Evolutionary conservation across 2,329 filamentous ascomycete species (phyloP).

Genomic region (Fusarium tanahbumbuense): DNA sequence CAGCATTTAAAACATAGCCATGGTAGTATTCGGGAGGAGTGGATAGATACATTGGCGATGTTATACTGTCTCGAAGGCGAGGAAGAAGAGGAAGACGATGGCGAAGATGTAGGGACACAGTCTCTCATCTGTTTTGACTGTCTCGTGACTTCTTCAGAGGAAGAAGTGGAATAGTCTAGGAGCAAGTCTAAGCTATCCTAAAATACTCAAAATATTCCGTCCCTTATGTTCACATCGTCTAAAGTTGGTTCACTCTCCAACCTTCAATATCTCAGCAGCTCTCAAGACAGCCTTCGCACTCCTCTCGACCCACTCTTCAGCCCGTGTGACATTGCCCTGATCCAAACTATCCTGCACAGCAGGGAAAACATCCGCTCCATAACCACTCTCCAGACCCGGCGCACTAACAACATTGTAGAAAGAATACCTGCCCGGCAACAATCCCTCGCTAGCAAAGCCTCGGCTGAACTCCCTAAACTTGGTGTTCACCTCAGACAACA

Average conservation of each 20-base stretch:
- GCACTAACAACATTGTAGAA: conserved; percentile 37
- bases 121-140: too few relatives aligned
- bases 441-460: conserved; percentile 28
- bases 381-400: conserved; percentile 28
- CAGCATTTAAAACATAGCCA: too few relatives aligned
- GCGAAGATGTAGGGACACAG: too few relatives aligned
- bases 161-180: rapidly evolving
- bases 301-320: conserved; percentile 37
- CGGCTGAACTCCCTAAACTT: conserved; percentile 23
- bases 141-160: too few relatives aligned
- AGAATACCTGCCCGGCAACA: conserved; percentile 20
- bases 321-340: conserved; percentile 26
- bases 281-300: conserved; percentile 33
- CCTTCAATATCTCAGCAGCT: conserved; percentile 28
- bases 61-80: neutral
- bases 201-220: rapidly evolving
- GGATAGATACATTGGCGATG: too few relatives aligned
- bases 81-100: neutral
- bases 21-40: too few relatives aligned
- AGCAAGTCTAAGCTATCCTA: neutral
- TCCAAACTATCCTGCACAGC: conserved; percentile 39
- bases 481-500: conserved; percentile 11
- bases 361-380: conserved; percentile 37
- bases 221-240: rapidly evolving
- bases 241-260: neutral